Evolutionary conservation across 805 yeast species (phyloP).

Genomic region (Maudiozyma serrabonitensis): DNA sequence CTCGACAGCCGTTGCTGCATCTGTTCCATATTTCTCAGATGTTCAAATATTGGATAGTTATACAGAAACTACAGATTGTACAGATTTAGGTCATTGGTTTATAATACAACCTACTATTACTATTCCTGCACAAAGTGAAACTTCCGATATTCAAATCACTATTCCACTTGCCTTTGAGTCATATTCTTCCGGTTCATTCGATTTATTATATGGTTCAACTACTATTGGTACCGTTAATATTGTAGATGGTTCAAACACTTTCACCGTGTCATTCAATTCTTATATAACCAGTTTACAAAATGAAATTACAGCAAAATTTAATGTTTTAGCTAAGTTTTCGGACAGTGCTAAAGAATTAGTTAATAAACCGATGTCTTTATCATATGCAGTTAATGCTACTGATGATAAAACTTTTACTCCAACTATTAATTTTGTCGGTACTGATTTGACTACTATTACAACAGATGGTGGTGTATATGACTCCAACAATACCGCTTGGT

Average conservation of each 20-base stretch:
- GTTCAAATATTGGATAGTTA: constrained; percentile 19
- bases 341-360: constrained; percentile 10
- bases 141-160: constrained; percentile 13
- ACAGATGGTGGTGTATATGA: constrained; percentile 21
- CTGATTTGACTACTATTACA: constrained; percentile 10
- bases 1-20: background rate
- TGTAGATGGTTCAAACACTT: constrained; percentile 13
- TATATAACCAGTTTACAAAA: background rate
- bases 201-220: constrained; percentile 9
- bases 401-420: constrained; percentile 12
- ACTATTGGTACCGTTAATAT: constrained; percentile 14
- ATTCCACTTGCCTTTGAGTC: constrained; percentile 18
- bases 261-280: constrained; percentile 13
- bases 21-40: constrained; percentile 12
- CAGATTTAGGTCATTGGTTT: constrained; percentile 23
- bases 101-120: constrained; percentile 19
- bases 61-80: constrained; percentile 15
- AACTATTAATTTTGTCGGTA: constrained; percentile 15
- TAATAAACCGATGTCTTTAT: constrained; percentile 10
- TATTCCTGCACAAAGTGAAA: constrained; percentile 12
- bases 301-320: constrained; percentile 17
- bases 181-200: constrained; percentile 15
- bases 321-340: constrained; percentile 19
- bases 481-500: constrained; percentile 20
- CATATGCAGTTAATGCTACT: constrained; percentile 17